Evolutionary conservation across 305 asterid species (phyloP), one percentile per base, ranked within the genome.

Genomic region (Fraxinus nigra): DNA sequence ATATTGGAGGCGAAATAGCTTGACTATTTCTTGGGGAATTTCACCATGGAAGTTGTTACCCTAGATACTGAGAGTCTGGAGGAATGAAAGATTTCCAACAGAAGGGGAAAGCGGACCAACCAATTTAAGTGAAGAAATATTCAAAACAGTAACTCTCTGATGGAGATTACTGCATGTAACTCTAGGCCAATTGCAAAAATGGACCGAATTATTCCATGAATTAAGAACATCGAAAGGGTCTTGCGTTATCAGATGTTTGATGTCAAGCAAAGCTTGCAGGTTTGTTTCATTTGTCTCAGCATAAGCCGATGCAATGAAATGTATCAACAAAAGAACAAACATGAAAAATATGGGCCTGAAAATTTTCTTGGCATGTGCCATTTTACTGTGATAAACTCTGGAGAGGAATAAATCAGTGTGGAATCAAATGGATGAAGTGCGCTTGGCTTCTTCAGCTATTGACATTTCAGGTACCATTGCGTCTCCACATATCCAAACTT

Each of bases 61-160:
- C 10, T 75, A 69, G 33, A 85, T 51, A 38, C 56, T 46, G 76
- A 85, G 37, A 24, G 81, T 78, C 77, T 48, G 7, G 5, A 85
- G 82, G 35, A 85, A 85, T 11, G 80, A 32, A 28, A 85, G 87
- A 80, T 85, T 85, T 34, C 87, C 87, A 35, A 81, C 38, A 14
- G 59, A 81, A 28, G 87, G 85, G 46, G 87, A 78, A 48, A 85
- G 82, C 2, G 72, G 73, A 37, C 87, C 87, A 7, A 74, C 85
- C 35, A 85, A 78, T 7, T 69, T 20, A 18, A 73, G 79, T 14
- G 83, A 79, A 0, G 85, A 81, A 3, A 81, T 34, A 24, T 85
- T 74, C 4, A 85, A 51, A 2, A 30, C 78, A 7, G 70, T 81
- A 4, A 85, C 87, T 67, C 84, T 70, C 81, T 79, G 79, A 72